phyloP scores from a whole-genome alignment of 768 basidiomycete genomes.

The Russula brevipes region DNA sequence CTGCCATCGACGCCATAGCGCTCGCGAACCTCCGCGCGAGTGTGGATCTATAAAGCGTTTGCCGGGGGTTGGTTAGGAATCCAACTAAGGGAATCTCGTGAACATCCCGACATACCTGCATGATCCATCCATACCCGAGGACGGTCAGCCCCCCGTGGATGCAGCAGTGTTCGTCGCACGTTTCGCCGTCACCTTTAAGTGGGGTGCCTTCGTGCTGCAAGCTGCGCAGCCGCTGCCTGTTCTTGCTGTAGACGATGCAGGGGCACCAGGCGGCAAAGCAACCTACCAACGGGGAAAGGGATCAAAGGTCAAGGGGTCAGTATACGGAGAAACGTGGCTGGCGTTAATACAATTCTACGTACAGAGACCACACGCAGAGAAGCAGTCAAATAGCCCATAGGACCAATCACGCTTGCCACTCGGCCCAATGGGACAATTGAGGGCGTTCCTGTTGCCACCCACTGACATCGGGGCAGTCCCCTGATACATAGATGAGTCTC shows the following conservation, averaged over 20 bases:
- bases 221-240: constrained; percentile 38
- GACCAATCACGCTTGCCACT: constrained; percentile 35
- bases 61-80: too few species aligned
- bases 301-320: constrained; percentile 2
- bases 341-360: neutral
- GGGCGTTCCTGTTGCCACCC: constrained; percentile 26
- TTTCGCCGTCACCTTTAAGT: constrained; percentile 37
- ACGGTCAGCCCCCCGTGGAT: constrained; percentile 33
- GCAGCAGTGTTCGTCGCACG: constrained; percentile 35
- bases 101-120: constrained; percentile 35
- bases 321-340: too few species aligned
- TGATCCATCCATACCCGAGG: constrained; percentile 35
- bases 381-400: constrained; percentile 29
- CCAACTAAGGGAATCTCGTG: neutral
- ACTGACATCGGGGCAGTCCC: neutral
- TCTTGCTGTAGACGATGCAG: constrained; percentile 39
- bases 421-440: constrained; percentile 26
- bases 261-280: constrained; percentile 38
- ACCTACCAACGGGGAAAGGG: constrained; percentile 26
- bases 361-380: neutral
- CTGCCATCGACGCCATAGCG: constrained; percentile 46
- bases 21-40: constrained; percentile 36
- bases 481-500: neutral
- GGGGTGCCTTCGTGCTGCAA: constrained; percentile 35
- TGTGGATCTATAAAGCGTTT: constrained; percentile 26